These are phyloP conservation scores for Lactarius quietus DNA, from an alignment of 768 basidiomycete species.

Conservation along the genomic window DNA sequence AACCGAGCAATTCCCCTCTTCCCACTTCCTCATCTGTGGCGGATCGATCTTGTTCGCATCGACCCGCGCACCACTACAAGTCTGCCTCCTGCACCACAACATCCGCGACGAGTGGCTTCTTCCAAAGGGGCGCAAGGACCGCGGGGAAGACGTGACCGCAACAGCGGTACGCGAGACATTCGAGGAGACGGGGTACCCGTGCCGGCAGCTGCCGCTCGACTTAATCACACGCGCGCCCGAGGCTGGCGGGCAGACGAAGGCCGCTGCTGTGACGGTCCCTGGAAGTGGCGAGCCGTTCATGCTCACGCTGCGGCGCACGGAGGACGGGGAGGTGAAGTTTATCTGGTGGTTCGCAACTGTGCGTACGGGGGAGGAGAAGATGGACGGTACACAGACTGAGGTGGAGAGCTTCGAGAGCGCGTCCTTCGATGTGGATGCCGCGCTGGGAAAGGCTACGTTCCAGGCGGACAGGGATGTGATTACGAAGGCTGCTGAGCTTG, in stretches of 20 bases:
- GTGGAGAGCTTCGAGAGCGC: slow-evolving; percentile 26
- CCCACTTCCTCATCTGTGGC: slow-evolving; percentile 32
- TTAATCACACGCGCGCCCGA: slow-evolving; percentile 55
- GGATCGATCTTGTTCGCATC: slow-evolving; percentile 32
- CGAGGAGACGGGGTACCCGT: slow-evolving; percentile 62
- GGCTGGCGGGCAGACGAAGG: slow-evolving; percentile 40
- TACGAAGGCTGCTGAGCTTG: slow-evolving; percentile 12
- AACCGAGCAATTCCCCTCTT: slow-evolving; percentile 14
- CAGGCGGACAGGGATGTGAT: slow-evolving; percentile 21
- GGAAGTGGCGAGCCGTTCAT: slow-evolving; percentile 37
- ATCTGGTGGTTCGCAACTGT: slow-evolving; percentile 51
- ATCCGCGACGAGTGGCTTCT: slow-evolving; percentile 39
- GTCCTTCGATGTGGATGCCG: slow-evolving; percentile 14
- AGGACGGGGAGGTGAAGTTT: slow-evolving; percentile 38
- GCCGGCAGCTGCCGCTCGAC: slow-evolving; percentile 45
- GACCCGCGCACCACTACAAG: slow-evolving; percentile 24
- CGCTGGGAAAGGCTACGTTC: slow-evolving; percentile 10
- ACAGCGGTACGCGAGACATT: slow-evolving; percentile 60
- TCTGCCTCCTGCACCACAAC: slow-evolving; percentile 34
- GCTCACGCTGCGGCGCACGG: slow-evolving; percentile 33
- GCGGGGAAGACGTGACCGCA: slow-evolving; percentile 46
- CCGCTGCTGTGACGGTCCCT: slow-evolving; percentile 29
- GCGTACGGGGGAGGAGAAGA: slow-evolving; percentile 31
- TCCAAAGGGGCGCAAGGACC: slow-evolving; percentile 62
- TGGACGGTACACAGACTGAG: slow-evolving; percentile 27